Evolutionary conservation across 1,284 basidiomycete species (phyloP).

Genomic region (Pyrrhoderma lamaoense): DNA sequence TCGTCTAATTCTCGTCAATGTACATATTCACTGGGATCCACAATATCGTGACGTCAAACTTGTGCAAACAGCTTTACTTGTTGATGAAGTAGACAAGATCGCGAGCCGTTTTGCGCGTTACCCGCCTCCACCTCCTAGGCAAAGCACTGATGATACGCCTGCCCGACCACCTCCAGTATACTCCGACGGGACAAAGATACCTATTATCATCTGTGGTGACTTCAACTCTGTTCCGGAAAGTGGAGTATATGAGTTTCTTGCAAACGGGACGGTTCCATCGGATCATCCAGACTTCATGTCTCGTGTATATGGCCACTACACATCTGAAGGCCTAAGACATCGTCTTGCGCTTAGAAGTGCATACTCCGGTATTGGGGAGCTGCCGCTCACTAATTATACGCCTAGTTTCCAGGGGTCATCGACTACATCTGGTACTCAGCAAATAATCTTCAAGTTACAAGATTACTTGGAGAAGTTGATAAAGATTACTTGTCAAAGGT

Average conservation of each 20-base stretch:
- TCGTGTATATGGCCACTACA: constrained; percentile 89
- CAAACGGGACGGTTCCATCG: constrained; percentile 61
- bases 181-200: constrained; percentile 81
- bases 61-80: constrained; percentile 86
- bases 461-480: constrained; percentile 87
- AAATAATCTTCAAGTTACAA: constrained; percentile 74
- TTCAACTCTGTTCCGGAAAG: constrained; percentile 87
- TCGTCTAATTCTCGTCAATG: constrained; percentile 84
- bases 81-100: constrained; percentile 92
- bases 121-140: constrained; percentile 39
- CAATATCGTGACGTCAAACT: constrained; percentile 95
- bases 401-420: constrained; percentile 80
- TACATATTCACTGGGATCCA: constrained; percentile 93
- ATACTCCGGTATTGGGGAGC: constrained; percentile 62
- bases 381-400: constrained; percentile 87
- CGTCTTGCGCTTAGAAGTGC: constrained; percentile 78
- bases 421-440: constrained; percentile 95
- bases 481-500: constrained; percentile 79
- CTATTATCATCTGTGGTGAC: constrained; percentile 88
- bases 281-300: constrained; percentile 92
- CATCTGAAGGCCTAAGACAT: constrained; percentile 83
- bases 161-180: constrained; percentile 61
- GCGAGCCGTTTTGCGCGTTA: constrained; percentile 80
- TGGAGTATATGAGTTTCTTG: constrained; percentile 90
- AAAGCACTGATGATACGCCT: constrained; percentile 15